phyloP scores from a whole-genome alignment of 2,329 filamentous ascomycete genomes.

The Atkinsonella texensis region DNA sequence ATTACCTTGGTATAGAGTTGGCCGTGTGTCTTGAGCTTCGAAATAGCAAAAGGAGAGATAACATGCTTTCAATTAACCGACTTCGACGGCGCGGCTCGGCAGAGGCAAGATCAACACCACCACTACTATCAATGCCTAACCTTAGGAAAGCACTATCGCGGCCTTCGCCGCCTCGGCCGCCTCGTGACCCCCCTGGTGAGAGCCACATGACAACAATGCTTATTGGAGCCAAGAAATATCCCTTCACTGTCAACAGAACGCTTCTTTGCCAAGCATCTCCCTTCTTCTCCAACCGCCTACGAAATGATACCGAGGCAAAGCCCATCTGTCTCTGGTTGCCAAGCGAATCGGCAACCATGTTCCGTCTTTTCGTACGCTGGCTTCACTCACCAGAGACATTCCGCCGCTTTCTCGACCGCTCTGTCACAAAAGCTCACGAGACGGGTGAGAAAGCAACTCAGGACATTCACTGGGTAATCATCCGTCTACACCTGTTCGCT shows the following conservation, averaged over 20 bases:
- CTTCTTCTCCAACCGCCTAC: constrained; percentile 36
- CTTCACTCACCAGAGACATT: constrained; percentile 34
- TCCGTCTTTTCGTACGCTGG: constrained; percentile 41
- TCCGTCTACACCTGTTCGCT: constrained; percentile 46
- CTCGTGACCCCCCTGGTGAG: background rate
- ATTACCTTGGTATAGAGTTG: no score
- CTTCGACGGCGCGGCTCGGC: background rate
- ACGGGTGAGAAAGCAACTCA: constrained; percentile 18
- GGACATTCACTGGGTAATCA: constrained; percentile 42
- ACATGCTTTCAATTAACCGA: constrained; percentile 4
- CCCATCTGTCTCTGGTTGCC: constrained; percentile 28
- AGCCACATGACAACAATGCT: constrained; percentile 23
- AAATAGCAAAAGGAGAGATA: background rate
- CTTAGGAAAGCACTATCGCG: constrained; percentile 5
- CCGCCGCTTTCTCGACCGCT: constrained; percentile 29
- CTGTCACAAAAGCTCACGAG: constrained; percentile 20
- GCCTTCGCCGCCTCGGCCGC: constrained; percentile 12
- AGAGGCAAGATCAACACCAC: constrained; percentile 8
- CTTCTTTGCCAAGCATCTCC: constrained; percentile 33
- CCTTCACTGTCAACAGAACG: constrained; percentile 30
- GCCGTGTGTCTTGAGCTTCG: no score
- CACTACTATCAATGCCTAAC: constrained; percentile 10
- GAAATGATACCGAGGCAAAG: constrained; percentile 18
- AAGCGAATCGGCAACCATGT: constrained; percentile 37
- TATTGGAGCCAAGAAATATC: constrained; percentile 28